phyloP scores from a whole-genome alignment of 73 alveolate species.

The Paramecium biaurelia region DNA sequence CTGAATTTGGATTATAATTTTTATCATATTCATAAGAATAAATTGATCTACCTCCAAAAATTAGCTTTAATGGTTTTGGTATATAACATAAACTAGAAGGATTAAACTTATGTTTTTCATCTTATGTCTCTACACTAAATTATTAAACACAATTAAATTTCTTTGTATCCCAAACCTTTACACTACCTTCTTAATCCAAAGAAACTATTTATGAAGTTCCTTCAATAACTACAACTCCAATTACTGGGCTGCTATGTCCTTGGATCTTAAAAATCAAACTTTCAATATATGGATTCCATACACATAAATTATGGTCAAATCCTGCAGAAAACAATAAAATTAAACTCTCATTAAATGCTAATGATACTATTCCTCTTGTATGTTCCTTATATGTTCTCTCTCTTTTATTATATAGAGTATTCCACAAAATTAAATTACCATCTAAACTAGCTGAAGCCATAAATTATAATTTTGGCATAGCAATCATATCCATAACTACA shows the following conservation, averaged over 20 bases:
- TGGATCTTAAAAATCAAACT: constrained; percentile 71
- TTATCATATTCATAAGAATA: constrained; percentile 83
- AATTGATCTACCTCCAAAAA: constrained; percentile 78
- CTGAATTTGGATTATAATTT: constrained; percentile 79
- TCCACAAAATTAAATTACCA: constrained; percentile 79
- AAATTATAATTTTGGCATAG: constrained; percentile 80
- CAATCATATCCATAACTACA: constrained; percentile 80
- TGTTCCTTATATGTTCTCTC: constrained; percentile 79
- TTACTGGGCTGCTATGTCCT: constrained; percentile 78
- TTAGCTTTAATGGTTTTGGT: constrained; percentile 70
- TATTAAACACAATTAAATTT: constrained; percentile 78
- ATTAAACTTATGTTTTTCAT: constrained; percentile 73
- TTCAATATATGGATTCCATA: constrained; percentile 90
- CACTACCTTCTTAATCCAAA: constrained; percentile 79
- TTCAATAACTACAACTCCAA: constrained; percentile 75
- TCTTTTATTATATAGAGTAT: constrained; percentile 72
- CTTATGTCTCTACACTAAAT: constrained; percentile 75
- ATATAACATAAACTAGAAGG: constrained; percentile 69
- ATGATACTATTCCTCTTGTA: constrained; percentile 79
- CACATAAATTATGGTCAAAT: constrained; percentile 85
- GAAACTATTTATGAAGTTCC: constrained; percentile 75
- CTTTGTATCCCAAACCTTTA: constrained; percentile 82
- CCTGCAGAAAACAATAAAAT: constrained; percentile 84
- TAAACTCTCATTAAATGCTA: constrained; percentile 77
- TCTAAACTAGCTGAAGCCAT: constrained; percentile 81